Evolutionary conservation across 148 eudicot genomes (phyloP), one percentile per base, ranked within the genome.

Genomic region (Silene latifolia): DNA sequence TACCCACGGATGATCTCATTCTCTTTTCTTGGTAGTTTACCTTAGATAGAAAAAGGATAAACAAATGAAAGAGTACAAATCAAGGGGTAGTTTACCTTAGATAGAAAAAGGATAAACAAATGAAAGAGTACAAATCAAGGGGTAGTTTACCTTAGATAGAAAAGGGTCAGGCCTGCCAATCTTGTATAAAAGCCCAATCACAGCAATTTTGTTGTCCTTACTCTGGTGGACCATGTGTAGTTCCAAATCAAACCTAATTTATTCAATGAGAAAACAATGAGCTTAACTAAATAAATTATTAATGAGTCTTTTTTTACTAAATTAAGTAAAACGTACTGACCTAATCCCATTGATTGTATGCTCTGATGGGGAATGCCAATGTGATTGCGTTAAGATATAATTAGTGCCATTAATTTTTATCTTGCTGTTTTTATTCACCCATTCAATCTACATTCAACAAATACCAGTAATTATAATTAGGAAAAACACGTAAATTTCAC

Each of bases 351-450:
- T 71, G 72, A 91, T 64, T 47, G 91, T 81, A 72, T 91, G 97
- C 83, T 91, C 93, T 1, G 97, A 87, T 25, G 97, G 93, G 23
- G 89, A 58, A 74, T 89, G 97, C 97, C 97, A 91, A 20, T 91
- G 93, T 11, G 82, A 85, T 73, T 86, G 89, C 8, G 13, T 63
- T 32, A 91, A 85, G 2, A 62, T 65, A 68, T 86, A 89, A 8
- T 67, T 63, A 0, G 71, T 86, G 13, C 88, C 86, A 23, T 88
- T 88, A 17, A 91, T 84, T 35, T 48, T 17, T 10, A 85, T 69
- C n/a, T 78, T 79, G 76, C 93, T 90, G 8, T 80, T 86, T 23
- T 84, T 78, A 8, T 80, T 79, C 8, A 2, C 18, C 91, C 91
- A 91, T 64, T 75, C 25, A 42, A 91, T 19, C 97, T 91, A 80